Base-by-base conservation (phyloP, 257 asterid genomes). In the Pogostemon cablin region DNA sequence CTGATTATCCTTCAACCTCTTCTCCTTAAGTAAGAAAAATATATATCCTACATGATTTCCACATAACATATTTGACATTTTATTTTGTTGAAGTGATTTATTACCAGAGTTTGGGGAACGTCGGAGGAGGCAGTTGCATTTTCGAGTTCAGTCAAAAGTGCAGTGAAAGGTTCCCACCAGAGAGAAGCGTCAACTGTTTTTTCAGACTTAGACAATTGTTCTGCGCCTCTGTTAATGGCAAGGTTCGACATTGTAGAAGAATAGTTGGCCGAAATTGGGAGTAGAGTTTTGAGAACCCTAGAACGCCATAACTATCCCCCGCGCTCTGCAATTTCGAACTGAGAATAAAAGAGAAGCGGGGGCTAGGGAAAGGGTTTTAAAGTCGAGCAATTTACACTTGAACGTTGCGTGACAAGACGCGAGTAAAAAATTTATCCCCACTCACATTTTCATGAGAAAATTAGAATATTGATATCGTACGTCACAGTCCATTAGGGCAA, bases 101-200 rank as follows among this genome's bases (percentile, higher is more conserved):
- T 72, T 85, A 89, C 97, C 91, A 95, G 77, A 62, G 82, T 34
- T 41, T 81, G 75, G 10, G 99, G 86, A 59, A 83, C 43, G 46
- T 80, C 83, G 72, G 95, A 81, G 53, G 93, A 78, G 67, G 75
- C 68, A 11, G 86, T 77, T 52, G 87, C 82, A 62, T 82, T 83
- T 60, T 95, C 96, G 53, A 95, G 96, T 32, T 95, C 92, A 44
- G 82, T 69, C 63, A 91, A 87, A 56, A 95, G 71, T 46, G 56
- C 68, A 60, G 38, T 60, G 83, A 95, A 95, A n/a, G 99, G 88
- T 38, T 95, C 96, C 96, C 97, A 95, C 98, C 98, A 95, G 5
- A 95, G 91, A 2, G 95, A 83, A 25, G 88, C 88, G 60, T 91
- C 99, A 6, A 86, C 83, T 8, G 83, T 42, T 71, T 65, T 78